Percentiles rank a stretch among this genome's conserved stretches.
These are phyloP conservation scores for Vigna hirtella DNA, from an alignment of 306 rosid species.

Conservation along the genomic window DNA sequence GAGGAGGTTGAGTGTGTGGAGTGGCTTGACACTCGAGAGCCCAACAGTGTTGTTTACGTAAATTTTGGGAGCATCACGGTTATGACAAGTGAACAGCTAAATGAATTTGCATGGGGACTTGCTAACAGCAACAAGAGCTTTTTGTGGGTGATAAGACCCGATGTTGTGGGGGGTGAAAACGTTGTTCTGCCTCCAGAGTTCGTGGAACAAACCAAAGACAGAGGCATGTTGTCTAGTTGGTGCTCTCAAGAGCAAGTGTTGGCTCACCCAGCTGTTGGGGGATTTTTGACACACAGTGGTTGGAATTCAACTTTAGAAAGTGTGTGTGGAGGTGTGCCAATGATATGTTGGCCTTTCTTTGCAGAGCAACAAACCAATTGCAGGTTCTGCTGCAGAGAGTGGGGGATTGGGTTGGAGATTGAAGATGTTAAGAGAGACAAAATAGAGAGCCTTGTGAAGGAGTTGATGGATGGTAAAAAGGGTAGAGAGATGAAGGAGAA, in stretches of 20 bases:
- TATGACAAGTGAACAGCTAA: constrained; percentile 57
- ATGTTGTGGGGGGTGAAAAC: constrained; percentile 52
- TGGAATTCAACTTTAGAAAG: constrained; percentile 87
- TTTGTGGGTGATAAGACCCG: constrained; percentile 70
- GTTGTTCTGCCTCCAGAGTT: constrained; percentile 54
- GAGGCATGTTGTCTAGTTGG: constrained; percentile 62
- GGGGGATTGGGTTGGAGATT: constrained; percentile 77
- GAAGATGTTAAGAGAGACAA: constrained; percentile 53
- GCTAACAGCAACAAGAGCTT: constrained; percentile 58
- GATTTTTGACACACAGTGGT: constrained; percentile 72
- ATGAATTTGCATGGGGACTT: constrained; percentile 82
- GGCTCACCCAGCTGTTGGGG: constrained; percentile 62
- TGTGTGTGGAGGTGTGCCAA: constrained; percentile 59
- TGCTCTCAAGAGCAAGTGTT: constrained; percentile 72
- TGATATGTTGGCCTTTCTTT: constrained; percentile 81
- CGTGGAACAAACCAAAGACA: constrained; percentile 40
- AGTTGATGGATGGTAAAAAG: constrained; percentile 60
- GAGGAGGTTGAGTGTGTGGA: constrained; percentile 62
- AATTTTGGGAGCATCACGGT: constrained; percentile 78
- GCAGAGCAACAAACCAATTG: constrained; percentile 81
- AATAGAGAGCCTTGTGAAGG: constrained; percentile 60
- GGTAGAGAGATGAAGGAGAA: constrained; percentile 60
- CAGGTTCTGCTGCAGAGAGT: constrained; percentile 55
- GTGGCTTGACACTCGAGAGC: constrained; percentile 62
- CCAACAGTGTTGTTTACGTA: constrained; percentile 64